Base-by-base conservation (phyloP, 2,329 filamentous ascomycete species). In the Epicoccum sorghinum region DNA sequence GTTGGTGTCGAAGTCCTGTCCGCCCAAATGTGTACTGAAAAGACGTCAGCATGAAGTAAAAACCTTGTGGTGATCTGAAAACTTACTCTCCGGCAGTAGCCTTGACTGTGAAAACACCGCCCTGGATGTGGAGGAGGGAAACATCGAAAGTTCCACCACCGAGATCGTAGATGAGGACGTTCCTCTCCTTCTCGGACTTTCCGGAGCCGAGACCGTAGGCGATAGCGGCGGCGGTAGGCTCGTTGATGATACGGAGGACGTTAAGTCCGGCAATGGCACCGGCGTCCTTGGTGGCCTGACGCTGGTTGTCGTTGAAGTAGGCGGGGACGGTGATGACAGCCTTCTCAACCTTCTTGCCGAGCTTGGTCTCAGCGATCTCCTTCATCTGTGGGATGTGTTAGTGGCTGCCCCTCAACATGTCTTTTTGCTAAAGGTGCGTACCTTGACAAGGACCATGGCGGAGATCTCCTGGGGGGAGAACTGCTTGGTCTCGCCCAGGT, bases 281-380 rank as follows among this genome's bases (percentile, higher is more conserved):
- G 66, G 95, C 95, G 76, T 98, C 95, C 89, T 98, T 98, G 82
- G 95, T 99, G 66, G 95, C 91, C 83, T 98, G 95, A 82, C 95
- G 90, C 85, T 99, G 95, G 86, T 96, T 96, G 88, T 99, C 95
- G 86, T 98, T 98, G 91, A 99, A 99, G 87, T 99, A 99, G 77
- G 95, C 95, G 55, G 95, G 95, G 55, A 98, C 95, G 60, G 95
- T 99, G 80, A 99, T 93, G 78, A 99, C 95, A 64, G 95, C 95
- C 88, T 98, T 98, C 82, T 95, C 88, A 73, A 98, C 93, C 84
- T 95, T 96, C 89, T 96, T 96, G 80, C 92, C 95, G 72, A 99
- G 88, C 87, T 99, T 98, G 80, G 85, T 86, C 86, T 99, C 95
- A 73, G 95, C 95, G 77, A 97, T 92, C 82, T 99, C 95, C 86